Base-by-base conservation (phyloP, 2,329 filamentous ascomycete genomes). In the Penicillium sp. region DNA sequence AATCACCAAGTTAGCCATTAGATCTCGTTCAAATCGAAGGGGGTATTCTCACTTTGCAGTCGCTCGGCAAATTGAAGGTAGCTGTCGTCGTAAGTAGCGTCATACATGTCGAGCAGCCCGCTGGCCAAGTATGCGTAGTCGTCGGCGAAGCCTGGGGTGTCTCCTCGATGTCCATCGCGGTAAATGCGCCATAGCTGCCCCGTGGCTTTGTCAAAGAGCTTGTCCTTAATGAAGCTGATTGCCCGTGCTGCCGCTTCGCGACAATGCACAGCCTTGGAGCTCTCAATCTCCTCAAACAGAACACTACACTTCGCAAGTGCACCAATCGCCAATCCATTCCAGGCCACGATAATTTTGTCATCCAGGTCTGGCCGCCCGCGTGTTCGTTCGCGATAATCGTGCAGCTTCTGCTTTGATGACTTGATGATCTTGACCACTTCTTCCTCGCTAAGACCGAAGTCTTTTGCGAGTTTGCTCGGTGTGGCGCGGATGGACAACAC, bases 71-170 rank as follows among this genome's bases (percentile, higher is more conserved):
- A 96, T 60, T 88, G 79, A 5, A 97, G 80, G 77, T 89, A 90
- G 43, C 78, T 77, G 63, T 89, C 86, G 56, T 96, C 87, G 61
- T 89, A 88, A 0, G 91, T 96, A 0, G 88, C 84, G 72, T 93
- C 88, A 70, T 96, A 96, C 29, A 97, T 83, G 65, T 93, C 88
- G 56, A 97, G 79, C 1, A 97, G 80, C 0, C 92, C 93, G 49
- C 88, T 85, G 49, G 92, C 89, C 41, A 97, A 74, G 73, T 93
- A 96, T 3, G 93, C 91, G 70, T 97, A 97, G 76, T 99, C 94
- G 67, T 97, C 94, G 1, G 93, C 91, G 74, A 97, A 96, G 0
- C 85, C 93, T 39, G 82, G 81, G 0, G 86, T 87, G 19, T 85
- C 81, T 29, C 88, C 86, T 9, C 85, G 81, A 2, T 85, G 79